Percentiles rank a stretch among this genome's conserved stretches.
These are phyloP conservation scores for Tetracladium maxilliforme DNA, from an alignment of 2,329 filamentous ascomycete genomes.

Conservation along the genomic window DNA sequence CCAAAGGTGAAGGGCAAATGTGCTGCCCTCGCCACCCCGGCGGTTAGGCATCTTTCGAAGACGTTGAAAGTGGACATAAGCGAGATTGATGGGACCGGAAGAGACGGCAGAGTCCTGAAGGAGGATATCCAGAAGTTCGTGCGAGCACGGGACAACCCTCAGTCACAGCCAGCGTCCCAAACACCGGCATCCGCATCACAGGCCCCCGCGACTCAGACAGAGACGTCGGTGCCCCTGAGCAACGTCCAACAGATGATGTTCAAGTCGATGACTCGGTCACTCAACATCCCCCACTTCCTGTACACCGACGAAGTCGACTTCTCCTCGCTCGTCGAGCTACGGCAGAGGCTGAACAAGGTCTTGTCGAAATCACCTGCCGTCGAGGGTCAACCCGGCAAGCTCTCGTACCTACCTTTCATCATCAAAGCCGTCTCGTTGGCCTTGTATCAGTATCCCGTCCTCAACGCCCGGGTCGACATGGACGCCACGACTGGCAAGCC, in stretches of 20 bases:
- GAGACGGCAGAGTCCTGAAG: conserved; percentile 80
- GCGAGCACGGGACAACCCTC: conserved; percentile 8
- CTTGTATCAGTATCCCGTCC: conserved; percentile 65
- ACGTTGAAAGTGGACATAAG: conserved; percentile 64
- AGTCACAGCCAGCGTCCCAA: conserved; percentile 1
- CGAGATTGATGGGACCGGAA: conserved; percentile 72
- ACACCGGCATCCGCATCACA: conserved; percentile 6
- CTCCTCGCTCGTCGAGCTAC: conserved; percentile 56
- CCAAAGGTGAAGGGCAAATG: conserved; percentile 38
- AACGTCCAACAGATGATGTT: conserved; percentile 87
- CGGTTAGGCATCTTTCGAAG: conserved; percentile 78
- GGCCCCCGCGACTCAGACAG: conserved; percentile 32
- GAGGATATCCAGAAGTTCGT: conserved; percentile 70
- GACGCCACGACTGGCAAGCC: conserved; percentile 45
- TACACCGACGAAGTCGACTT: conserved; percentile 87
- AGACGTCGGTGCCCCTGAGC: conserved; percentile 56
- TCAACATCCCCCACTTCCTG: conserved; percentile 87
- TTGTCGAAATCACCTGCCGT: conserved; percentile 21
- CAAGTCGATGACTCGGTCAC: conserved; percentile 87
- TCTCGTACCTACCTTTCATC: conserved; percentile 88
- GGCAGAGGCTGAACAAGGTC: conserved; percentile 58
- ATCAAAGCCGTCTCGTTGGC: conserved; percentile 89
- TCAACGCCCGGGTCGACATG: conserved; percentile 73
- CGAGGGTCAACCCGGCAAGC: conserved; percentile 35
- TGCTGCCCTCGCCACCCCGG: conserved; percentile 73